phyloP scores from a whole-genome alignment of 352 stramenopile genomes.

The Phytopythium boreale region DNA sequence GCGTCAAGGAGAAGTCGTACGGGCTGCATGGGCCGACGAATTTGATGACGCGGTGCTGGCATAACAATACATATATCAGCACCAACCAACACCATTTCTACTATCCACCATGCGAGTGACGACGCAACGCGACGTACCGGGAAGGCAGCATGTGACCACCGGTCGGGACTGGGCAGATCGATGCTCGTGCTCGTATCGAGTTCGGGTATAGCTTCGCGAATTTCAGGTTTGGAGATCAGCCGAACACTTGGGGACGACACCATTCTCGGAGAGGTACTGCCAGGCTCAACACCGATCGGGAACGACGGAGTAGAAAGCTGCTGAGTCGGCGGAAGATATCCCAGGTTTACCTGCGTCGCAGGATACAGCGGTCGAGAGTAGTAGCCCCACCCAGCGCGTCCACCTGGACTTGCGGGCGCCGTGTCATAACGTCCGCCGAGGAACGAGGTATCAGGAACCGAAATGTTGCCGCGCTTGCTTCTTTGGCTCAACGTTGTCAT shows the following conservation, averaged over 20 bases:
- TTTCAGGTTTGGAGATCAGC: conserved; percentile 2
- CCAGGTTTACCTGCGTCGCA: conserved; percentile 46
- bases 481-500: conserved; percentile 43
- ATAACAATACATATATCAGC: neutral
- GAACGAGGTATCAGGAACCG: neutral
- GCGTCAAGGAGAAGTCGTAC: conserved; percentile 34
- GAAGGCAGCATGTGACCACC: neutral
- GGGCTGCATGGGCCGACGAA: conserved; percentile 29
- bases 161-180: neutral
- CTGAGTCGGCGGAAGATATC: conserved; percentile 43
- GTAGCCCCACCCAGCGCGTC: conserved; percentile 15
- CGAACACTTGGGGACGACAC: neutral
- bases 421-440: neutral
- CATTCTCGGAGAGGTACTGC: neutral
- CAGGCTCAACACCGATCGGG: conserved; percentile 7
- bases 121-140: conserved; percentile 1
- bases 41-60: conserved; percentile 40
- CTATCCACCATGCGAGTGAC: neutral
- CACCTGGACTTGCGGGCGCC: conserved; percentile 17
- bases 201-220: neutral
- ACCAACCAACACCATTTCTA: neutral
- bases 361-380: conserved; percentile 39
- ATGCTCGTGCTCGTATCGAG: neutral
- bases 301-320: conserved; percentile 50
- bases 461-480: conserved; percentile 10